Evolutionary conservation across 495 filamentous ascomycete species (phyloP).

Genomic region (Lophium mytilinum): DNA sequence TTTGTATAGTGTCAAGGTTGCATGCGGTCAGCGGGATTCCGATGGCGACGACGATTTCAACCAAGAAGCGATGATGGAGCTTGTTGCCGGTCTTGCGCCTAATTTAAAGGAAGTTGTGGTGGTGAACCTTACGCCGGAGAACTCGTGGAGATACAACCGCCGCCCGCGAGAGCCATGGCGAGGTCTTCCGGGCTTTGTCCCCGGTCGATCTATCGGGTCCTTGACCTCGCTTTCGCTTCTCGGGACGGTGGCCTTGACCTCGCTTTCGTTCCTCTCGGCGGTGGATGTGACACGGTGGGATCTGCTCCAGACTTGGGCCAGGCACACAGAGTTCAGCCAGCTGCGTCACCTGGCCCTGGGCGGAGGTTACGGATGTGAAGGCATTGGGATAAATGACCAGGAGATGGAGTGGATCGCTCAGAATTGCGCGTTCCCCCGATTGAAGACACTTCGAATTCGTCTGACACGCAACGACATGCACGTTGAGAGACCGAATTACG

Average conservation of each 20-base stretch:
- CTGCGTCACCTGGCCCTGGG: conserved; percentile 14
- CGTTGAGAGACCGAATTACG: no score
- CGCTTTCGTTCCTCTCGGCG: no score
- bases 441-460: no score
- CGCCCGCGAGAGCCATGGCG: conserved; percentile 7
- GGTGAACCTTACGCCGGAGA: background rate
- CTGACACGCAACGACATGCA: no score
- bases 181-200: conserved; percentile 14
- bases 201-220: conserved; percentile 3
- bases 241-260: background rate
- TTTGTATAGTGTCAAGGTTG: conserved; percentile 14
- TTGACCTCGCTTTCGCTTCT: conserved; percentile 13
- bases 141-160: background rate
- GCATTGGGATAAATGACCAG: conserved; percentile 2
- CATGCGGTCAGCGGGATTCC: conserved; percentile 33
- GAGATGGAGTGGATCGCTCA: conserved; percentile 14
- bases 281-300: no score
- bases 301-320: conserved; percentile 10
- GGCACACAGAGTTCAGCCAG: conserved; percentile 8
- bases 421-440: no score
- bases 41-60: conserved; percentile 63
- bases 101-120: conserved; percentile 13
- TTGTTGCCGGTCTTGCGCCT: conserved; percentile 15
- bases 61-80: conserved; percentile 54
- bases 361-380: background rate